Conservation (phyloP, 2,329 filamentous ascomycete species). For the Amphichorda felina region DNA sequence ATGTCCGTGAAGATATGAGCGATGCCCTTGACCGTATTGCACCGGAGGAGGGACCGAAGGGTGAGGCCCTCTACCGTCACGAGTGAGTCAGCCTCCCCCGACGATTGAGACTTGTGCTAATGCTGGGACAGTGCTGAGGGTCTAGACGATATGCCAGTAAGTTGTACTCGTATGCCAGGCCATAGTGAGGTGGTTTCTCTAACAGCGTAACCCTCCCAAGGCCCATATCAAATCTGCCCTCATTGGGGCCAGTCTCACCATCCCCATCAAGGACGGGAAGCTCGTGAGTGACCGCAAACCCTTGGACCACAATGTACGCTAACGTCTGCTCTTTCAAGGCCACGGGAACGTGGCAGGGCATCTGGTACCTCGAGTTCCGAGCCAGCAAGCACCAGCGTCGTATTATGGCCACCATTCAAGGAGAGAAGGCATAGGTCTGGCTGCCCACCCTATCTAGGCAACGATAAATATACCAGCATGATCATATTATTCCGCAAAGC, state of each 20-base stretch:
- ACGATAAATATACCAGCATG: too few species aligned
- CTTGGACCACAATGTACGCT: background rate
- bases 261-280: constrained; percentile 81
- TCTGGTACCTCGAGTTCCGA: constrained; percentile 92
- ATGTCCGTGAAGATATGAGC: constrained; percentile 89
- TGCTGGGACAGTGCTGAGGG: constrained; percentile 58
- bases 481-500: background rate
- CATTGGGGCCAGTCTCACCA: constrained; percentile 77
- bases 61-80: constrained; percentile 70
- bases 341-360: constrained; percentile 69
- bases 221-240: constrained; percentile 90
- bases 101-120: background rate
- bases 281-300: constrained; percentile 36
- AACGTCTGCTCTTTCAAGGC: constrained; percentile 24
- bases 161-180: constrained; percentile 5
- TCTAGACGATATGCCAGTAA: constrained; percentile 82
- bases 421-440: constrained; percentile 46
- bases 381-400: constrained; percentile 63
- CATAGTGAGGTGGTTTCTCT: background rate
- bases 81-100: constrained; percentile 13
- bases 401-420: constrained; percentile 89
- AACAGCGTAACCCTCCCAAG: constrained; percentile 21
- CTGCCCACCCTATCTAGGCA: background rate
- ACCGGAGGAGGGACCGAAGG: constrained; percentile 61
- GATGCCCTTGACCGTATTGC: constrained; percentile 87